These are phyloP conservation scores for Draba incana DNA, from an alignment of 345 rosid species.

Conservation along the genomic window DNA sequence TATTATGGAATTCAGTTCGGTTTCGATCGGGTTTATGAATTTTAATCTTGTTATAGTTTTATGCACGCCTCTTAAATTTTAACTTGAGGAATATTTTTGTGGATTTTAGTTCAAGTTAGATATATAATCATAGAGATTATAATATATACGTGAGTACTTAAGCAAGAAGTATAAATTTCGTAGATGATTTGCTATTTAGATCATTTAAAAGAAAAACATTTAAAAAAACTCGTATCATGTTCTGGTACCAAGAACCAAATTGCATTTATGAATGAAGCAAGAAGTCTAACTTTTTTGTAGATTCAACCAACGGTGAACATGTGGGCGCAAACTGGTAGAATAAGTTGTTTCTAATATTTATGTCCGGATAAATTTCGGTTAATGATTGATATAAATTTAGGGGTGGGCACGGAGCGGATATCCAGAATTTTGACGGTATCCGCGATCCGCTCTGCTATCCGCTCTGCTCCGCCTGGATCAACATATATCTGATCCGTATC, in stretches of 20 bases:
- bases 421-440: no score
- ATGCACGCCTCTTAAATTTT: background rate
- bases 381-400: no score
- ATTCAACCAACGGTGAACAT: background rate
- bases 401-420: no score
- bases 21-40: background rate
- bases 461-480: no score
- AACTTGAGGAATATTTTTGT: background rate
- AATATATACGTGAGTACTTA: no score
- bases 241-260: conserved; percentile 13
- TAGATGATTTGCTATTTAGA: background rate
- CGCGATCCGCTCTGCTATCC: no score
- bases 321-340: background rate
- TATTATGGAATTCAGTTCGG: background rate
- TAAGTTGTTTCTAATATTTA: background rate
- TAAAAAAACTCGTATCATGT: background rate
- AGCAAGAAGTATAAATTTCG: no score
- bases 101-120: background rate
- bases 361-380: conserved; percentile 2
- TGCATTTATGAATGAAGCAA: conserved; percentile 8
- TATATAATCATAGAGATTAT: background rate
- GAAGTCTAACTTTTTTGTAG: background rate
- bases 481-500: no score
- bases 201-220: background rate
- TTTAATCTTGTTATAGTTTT: background rate